Base-by-base conservation (phyloP, 2,329 filamentous ascomycete species). In the Aspergillus persii region DNA sequence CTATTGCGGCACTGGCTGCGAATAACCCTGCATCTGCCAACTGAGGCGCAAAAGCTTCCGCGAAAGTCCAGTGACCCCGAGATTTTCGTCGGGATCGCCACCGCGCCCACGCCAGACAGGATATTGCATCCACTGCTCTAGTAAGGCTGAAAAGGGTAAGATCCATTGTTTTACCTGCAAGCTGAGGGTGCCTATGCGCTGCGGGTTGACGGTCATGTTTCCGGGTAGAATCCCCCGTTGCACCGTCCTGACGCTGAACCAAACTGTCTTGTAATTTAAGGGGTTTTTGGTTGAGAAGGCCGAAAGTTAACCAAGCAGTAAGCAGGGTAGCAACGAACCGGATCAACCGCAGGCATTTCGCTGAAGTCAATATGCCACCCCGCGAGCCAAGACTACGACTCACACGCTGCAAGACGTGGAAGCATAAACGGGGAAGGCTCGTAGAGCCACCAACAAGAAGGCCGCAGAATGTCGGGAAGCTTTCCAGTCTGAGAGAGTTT, bases 81-180 rank as follows among this genome's bases (percentile, higher is more conserved):
- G 66, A 59, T 59, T 64, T 77, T 58, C 69, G 73, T 52, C 69
- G 61, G 33, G 50, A 61, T 69, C 46, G 80, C 77, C 62, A 80
- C 69, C 51, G 82, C 76, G 61, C 80, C 88, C 90, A 93, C 27
- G 86, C 69, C 63, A 87, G 83, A 56, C 87, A 87, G 48, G 89
- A 78, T 8, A 91, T 66, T 4, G 91, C 84, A 73, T 95, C 91
- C 9, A 90, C 70, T 49, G 91, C 91, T 65, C 91, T 83, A 9
- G 86, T 87, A 50, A 85, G 80, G 9, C 89, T 86, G 70, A 95
- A 94, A n/a, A 96, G 79, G 0, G 91, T 94, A 33, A 96, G 80
- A 71, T 96, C 91, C 61, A 96, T 82, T 1, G 91, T 94, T 66
- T 88, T 86, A 49, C 91, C 91, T 9, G 88, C 89, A 61, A 83